phyloP scores from a whole-genome alignment of 2,329 filamentous ascomycete species.

The Chrysoporthe deuterocubensis region DNA sequence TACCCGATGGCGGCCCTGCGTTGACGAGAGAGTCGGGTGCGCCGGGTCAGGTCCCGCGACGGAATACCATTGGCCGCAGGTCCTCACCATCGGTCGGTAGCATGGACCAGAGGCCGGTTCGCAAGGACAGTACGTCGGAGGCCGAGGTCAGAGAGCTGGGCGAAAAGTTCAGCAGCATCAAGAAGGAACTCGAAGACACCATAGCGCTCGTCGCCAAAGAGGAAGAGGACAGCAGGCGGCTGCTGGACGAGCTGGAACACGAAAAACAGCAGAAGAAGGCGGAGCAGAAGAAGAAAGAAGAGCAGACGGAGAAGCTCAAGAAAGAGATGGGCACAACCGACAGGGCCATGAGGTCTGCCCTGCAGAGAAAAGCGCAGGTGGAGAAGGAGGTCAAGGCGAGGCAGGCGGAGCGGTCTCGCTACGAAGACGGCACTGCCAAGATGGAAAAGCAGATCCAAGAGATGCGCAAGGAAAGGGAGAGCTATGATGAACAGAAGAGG shows the following conservation, averaged over 20 bases:
- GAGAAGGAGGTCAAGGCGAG: conserved; percentile 74
- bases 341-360: conserved; percentile 77
- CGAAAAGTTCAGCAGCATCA: conserved; percentile 76
- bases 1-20: conserved; percentile 63
- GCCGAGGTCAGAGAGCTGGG: conserved; percentile 78
- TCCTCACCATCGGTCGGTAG: conserved; percentile 73
- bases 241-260: conserved; percentile 69
- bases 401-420: conserved; percentile 68
- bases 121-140: conserved; percentile 53
- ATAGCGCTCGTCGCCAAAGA: conserved; percentile 72
- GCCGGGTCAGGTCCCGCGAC: conserved; percentile 48
- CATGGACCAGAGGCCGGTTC: conserved; percentile 53
- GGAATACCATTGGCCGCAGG: conserved; percentile 73
- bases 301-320: conserved; percentile 82
- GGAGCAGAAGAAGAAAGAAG: conserved; percentile 85
- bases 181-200: conserved; percentile 82
- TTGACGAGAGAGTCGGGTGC: conserved; percentile 68
- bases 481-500: conserved; percentile 58
- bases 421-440: conserved; percentile 70
- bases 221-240: conserved; percentile 69
- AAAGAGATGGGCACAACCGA: conserved; percentile 80
- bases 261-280: conserved; percentile 81
- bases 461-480: conserved; percentile 60
- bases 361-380: conserved; percentile 78
- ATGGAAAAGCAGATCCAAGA: conserved; percentile 67